Conservation (phyloP, 306 rosid species). For the Vachellia pachyceras region DNA sequence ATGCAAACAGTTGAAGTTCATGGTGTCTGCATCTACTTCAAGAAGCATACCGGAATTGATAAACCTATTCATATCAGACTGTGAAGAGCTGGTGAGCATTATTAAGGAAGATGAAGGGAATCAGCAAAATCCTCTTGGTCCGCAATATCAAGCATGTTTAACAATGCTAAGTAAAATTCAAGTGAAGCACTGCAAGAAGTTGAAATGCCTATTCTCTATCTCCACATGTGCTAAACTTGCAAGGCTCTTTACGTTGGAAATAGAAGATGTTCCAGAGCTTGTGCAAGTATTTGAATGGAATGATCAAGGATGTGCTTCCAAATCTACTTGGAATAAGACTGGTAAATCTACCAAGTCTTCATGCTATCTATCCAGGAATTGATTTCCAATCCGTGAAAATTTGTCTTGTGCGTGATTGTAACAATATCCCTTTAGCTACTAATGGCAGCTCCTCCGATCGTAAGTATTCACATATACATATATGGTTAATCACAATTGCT, state of each 20-base stretch:
- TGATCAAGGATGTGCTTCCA: not conserved
- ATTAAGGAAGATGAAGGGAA: not conserved
- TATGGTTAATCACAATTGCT: not conserved
- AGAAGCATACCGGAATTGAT: slow-evolving; percentile 19
- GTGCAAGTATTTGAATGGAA: too few species aligned
- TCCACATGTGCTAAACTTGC: not conserved
- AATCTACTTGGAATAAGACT: not conserved
- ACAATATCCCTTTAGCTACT: not conserved
- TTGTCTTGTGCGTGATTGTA: slow-evolving; percentile 14
- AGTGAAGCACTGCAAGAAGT: slow-evolving; percentile 1
- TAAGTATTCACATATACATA: not conserved
- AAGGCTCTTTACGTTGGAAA: not conserved
- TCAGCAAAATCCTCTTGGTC: too few species aligned
- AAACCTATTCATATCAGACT: not conserved
- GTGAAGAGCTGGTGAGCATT: slow-evolving; percentile 11
- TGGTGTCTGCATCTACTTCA: not conserved
- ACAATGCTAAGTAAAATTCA: not conserved
- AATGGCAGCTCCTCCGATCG: not conserved
- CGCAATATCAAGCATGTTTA: not conserved
- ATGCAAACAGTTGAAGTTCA: slow-evolving; percentile 10
- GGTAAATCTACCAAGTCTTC: not conserved
- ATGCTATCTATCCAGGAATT: slow-evolving; percentile 8
- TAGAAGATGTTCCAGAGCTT: not conserved
- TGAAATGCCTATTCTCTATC: not conserved
- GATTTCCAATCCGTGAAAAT: not conserved